phyloP scores from a whole-genome alignment of 1,284 basidiomycete species.

The Austroboletus novae-zelandiae region DNA sequence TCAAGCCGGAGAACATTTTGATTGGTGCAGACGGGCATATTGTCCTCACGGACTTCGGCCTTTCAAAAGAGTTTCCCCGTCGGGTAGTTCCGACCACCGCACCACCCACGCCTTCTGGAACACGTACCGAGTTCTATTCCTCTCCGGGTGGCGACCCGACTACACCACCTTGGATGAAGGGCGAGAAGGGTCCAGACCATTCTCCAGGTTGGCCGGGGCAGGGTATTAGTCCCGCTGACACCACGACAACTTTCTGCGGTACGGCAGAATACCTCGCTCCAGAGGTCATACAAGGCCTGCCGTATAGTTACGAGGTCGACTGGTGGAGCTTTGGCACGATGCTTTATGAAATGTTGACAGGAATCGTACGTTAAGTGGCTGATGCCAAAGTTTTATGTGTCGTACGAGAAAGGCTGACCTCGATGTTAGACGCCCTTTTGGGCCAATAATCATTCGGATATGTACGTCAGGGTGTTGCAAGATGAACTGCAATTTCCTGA shows the following conservation, averaged over 20 bases:
- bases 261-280: slow-evolving; percentile 94
- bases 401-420: slow-evolving; percentile 14
- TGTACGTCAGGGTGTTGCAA: slow-evolving; percentile 90
- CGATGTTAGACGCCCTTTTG: slow-evolving; percentile 82
- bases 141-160: slow-evolving; percentile 45
- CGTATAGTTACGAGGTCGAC: slow-evolving; percentile 94
- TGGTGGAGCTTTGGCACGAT: slow-evolving; percentile 99
- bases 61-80: slow-evolving; percentile 83
- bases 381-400: slow-evolving; percentile 6
- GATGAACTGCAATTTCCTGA: slow-evolving; percentile 89
- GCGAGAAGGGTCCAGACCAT: slow-evolving; percentile 48
- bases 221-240: slow-evolving; percentile 49
- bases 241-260: slow-evolving; percentile 83
- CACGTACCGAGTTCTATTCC: slow-evolving; percentile 48
- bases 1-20: slow-evolving; percentile 94
- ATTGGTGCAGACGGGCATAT: slow-evolving; percentile 93
- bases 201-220: slow-evolving; percentile 55
- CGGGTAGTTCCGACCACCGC: slow-evolving; percentile 44
- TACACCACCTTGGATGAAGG: slow-evolving; percentile 72
- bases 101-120: slow-evolving; percentile 56
- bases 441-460: slow-evolving; percentile 91
- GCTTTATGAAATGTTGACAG: slow-evolving; percentile 92
- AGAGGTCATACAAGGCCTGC: slow-evolving; percentile 88
- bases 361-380: slow-evolving; percentile 61
- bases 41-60: slow-evolving; percentile 93